These are phyloP conservation scores for Lasiodiplodia theobromae DNA, from an alignment of 2,329 filamentous ascomycete genomes.

Conservation along the genomic window DNA sequence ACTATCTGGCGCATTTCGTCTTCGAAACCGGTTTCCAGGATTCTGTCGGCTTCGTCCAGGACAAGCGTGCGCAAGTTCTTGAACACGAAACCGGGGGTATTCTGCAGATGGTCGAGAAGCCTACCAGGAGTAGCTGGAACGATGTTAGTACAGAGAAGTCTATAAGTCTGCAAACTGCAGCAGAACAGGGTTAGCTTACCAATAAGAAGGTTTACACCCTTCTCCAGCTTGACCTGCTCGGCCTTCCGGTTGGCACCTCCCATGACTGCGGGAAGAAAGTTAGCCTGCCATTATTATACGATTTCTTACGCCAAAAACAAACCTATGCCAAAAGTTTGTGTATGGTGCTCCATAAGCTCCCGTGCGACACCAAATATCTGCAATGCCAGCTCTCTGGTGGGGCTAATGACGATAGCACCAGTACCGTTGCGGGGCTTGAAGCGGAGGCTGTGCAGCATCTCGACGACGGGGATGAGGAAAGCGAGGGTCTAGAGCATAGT, in stretches of 20 bases:
- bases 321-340: constrained; percentile 86
- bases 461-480: constrained; percentile 91
- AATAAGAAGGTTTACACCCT: constrained; percentile 93
- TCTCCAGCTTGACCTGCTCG: constrained; percentile 91
- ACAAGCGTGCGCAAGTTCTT: constrained; percentile 92
- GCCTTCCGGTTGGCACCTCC: constrained; percentile 90
- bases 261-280: constrained; percentile 65
- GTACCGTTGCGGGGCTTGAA: constrained; percentile 96
- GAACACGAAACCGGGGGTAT: constrained; percentile 86
- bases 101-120: constrained; percentile 91
- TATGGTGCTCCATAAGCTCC: constrained; percentile 91
- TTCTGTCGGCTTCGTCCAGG: constrained; percentile 96
- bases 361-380: constrained; percentile 96
- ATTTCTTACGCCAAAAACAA: not conserved
- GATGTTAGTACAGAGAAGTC: not conserved
- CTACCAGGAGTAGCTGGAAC: constrained; percentile 77
- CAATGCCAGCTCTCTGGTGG: constrained; percentile 89
- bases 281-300: not conserved
- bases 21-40: constrained; percentile 96
- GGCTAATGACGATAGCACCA: constrained; percentile 90
- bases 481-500: constrained; percentile 69
- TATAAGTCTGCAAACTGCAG: not conserved
- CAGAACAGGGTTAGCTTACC: constrained; percentile 43
- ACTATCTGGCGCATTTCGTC: constrained; percentile 97
- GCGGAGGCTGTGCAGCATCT: constrained; percentile 86